A percentile compares a stretch with the other conserved stretches of the same genome.
Conservation (phyloP, 805 yeast genomes). For the Zygosaccharomyces gambellarensis region DNA sequence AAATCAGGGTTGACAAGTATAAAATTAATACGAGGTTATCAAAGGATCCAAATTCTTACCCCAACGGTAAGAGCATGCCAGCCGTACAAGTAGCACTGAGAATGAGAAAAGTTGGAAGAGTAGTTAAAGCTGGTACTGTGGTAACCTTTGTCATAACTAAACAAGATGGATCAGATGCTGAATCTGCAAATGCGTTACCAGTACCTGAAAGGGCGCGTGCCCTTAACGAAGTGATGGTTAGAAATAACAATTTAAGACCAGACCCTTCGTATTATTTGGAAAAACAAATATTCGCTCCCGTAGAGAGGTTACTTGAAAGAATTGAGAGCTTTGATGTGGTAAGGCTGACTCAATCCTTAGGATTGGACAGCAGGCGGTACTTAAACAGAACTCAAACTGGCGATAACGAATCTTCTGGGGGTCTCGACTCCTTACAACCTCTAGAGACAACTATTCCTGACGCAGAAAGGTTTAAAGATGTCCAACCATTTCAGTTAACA, state of each 20-base stretch:
- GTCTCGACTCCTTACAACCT: conserved; percentile 52
- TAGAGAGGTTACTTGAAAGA: conserved; percentile 77
- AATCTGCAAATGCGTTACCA: conserved; percentile 18
- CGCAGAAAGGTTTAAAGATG: conserved; percentile 70
- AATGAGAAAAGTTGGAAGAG: conserved; percentile 75
- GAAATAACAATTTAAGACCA: conserved; percentile 49
- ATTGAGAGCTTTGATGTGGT: conserved; percentile 83
- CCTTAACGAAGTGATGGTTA: conserved; percentile 61
- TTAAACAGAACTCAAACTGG: conserved; percentile 35
- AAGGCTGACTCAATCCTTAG: conserved; percentile 70
- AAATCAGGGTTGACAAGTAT: conserved; percentile 60
- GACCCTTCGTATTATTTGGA: conserved; percentile 79
- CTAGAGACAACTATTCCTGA: conserved; percentile 79
- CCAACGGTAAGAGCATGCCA: conserved; percentile 75
- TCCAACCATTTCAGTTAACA: conserved; percentile 48
- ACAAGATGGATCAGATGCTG: conserved; percentile 30
- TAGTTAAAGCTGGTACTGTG: conserved; percentile 83
- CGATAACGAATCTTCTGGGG: conserved; percentile 23
- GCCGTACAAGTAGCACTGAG: conserved; percentile 89
- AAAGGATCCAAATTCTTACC: conserved; percentile 82
- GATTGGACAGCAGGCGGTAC: conserved; percentile 67
- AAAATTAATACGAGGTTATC: conserved; percentile 84
- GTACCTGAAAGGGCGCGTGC: conserved; percentile 84
- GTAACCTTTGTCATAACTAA: conserved; percentile 77
- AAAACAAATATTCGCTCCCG: conserved; percentile 85